Evolutionary conservation across 2,329 filamentous ascomycete species (phyloP), one percentile per base, ranked within the genome.

Genomic region (Ambrosiella cleistominuta): DNA sequence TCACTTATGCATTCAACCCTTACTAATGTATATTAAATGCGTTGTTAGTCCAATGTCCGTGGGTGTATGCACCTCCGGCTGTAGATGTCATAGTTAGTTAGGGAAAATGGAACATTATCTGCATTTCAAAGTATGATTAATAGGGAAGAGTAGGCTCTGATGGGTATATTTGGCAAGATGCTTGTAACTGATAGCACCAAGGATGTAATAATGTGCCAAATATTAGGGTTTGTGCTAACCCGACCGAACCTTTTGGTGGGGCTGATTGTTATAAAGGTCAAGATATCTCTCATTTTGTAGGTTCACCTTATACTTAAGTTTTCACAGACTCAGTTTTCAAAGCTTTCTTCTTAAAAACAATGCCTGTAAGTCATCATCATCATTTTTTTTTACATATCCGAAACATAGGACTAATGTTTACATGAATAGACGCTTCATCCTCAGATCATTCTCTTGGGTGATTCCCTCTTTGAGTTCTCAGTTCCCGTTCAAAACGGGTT

Each of bases 381-480:
- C 7, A 49, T n/a, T 49, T 49, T 49, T 13, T 15, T 15, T 42
- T 42, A 42, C 40, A 12, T 12, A 42, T 42, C 40, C n/a, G 40
- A 42, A 42, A n/a, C 40, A 11, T n/a, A 11, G 3, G 44, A 13
- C 44, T 27, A 27, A 27, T 27, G 27, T 27, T 27, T 27, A 27
- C 27, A 27, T 27, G 27, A n/a, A 42, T 42, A 51, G 51, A 51
- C 39, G n/a, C 50, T 58, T n/a, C 59, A 56, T 65, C 81, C 84
- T 54, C 86, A 90, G 66, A 75, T 90, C 64, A 74, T 97, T 62
- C 80, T 97, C 27, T 86, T 97, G 62, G 91, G 91, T 57, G 93
- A 97, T 71, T 95, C 88, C 38, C 83, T 97, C 62, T 83, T 91
- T 54, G 82, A 97, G 66, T 74, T 77, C 47, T 78, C 81, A 1